Conservation (phyloP, 2,329 filamentous ascomycete genomes). For the Fusarium citri region DNA sequence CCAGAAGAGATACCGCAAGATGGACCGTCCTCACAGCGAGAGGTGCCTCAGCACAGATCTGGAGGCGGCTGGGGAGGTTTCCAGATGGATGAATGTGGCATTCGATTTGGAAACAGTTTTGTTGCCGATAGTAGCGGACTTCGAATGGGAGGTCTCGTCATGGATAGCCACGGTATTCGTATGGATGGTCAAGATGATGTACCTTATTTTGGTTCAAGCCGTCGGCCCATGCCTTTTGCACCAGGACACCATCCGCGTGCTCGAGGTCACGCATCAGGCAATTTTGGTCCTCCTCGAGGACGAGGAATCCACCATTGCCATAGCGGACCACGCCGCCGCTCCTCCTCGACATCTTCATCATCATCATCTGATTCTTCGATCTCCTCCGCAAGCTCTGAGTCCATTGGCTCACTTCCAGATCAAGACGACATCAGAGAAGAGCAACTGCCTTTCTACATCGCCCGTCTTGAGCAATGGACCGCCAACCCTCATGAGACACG, state of each 20-base stretch:
- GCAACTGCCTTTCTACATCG: constrained; percentile 61
- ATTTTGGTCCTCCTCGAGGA: constrained; percentile 18
- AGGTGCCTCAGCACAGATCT: constrained; percentile 21
- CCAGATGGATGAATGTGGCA: constrained; percentile 56
- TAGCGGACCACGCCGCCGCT: constrained; percentile 44
- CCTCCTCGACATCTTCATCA: constrained; percentile 52
- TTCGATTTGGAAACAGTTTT: constrained; percentile 57
- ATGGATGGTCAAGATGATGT: constrained; percentile 21
- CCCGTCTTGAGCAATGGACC: constrained; percentile 62
- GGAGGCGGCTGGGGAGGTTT: constrained; percentile 50
- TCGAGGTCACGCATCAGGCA: constrained; percentile 12
- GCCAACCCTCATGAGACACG: constrained; percentile 61
- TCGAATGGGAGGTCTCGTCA: constrained; percentile 58
- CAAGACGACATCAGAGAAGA: constrained; percentile 62
- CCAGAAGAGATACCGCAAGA: constrained; percentile 12
- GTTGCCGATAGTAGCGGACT: constrained; percentile 60
- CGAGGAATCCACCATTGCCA: constrained; percentile 24
- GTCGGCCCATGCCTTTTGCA: not conserved
- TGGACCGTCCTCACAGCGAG: constrained; percentile 25
- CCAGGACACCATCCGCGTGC: constrained; percentile 9
- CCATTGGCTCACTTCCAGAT: constrained; percentile 65
- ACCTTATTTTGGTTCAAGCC: not conserved
- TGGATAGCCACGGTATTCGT: constrained; percentile 56
- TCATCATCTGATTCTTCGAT: constrained; percentile 46
- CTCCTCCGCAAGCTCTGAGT: constrained; percentile 49